phyloP scores from a whole-genome alignment of 2,329 filamentous ascomycete species.

The Nemania sp. region DNA sequence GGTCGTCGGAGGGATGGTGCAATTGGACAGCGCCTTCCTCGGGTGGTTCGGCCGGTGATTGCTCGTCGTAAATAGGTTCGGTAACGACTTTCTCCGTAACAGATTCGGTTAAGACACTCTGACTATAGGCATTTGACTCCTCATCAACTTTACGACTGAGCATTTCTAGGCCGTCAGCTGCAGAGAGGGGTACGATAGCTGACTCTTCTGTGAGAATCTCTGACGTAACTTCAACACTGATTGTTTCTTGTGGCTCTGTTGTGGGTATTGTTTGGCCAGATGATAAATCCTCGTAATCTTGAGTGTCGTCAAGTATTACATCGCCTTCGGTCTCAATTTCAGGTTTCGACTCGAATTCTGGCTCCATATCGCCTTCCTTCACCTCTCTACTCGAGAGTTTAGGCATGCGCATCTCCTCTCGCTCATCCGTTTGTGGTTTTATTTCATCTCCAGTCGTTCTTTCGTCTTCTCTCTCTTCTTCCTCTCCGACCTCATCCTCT shows the following conservation, averaged over 20 bases:
- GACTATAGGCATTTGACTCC: constrained; percentile 36
- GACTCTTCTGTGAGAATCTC: constrained; percentile 1
- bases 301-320: neutral
- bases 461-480: constrained; percentile 38
- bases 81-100: constrained; percentile 23
- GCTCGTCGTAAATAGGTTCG: constrained; percentile 20
- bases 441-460: constrained; percentile 39
- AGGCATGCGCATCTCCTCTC: neutral
- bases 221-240: neutral
- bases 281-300: neutral
- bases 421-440: constrained; percentile 36
- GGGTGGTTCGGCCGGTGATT: neutral
- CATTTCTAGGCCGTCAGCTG: constrained; percentile 49
- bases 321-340: neutral
- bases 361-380: constrained; percentile 7
- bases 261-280: neutral
- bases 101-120: constrained; percentile 8
- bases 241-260: constrained; percentile 6
- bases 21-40: constrained; percentile 13
- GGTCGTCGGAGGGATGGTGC: constrained; percentile 9
- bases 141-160: constrained; percentile 44
- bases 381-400: constrained; percentile 31
- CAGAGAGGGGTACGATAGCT: constrained; percentile 36
- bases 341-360: constrained; percentile 6
- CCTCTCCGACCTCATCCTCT: constrained; percentile 39